A percentile compares a stretch with the other conserved stretches of the same genome.
phyloP scores from a whole-genome alignment of 768 basidiomycete genomes.

The Pulveroboletus sp. region DNA sequence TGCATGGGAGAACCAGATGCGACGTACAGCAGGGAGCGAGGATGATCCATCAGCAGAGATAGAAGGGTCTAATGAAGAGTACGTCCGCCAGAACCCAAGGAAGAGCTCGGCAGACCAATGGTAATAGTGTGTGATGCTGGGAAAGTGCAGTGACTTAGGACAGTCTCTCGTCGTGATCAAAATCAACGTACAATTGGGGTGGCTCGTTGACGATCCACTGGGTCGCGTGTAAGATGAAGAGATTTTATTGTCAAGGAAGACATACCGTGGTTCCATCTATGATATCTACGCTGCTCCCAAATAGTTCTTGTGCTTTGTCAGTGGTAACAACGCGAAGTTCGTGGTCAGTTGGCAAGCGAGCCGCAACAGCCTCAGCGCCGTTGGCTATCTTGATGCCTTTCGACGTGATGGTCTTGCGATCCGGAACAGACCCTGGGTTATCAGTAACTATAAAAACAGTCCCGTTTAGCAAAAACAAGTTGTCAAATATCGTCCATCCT shows the following conservation, averaged over 20 bases:
- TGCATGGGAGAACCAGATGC: constrained; percentile 71
- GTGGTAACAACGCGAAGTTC: constrained; percentile 76
- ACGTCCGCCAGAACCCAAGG: constrained; percentile 90
- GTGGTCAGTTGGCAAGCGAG: constrained; percentile 68
- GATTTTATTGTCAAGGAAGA: not conserved
- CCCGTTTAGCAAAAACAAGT: constrained; percentile 75
- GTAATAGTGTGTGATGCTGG: constrained; percentile 86
- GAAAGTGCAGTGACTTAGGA: not conserved
- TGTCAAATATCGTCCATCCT: constrained; percentile 93
- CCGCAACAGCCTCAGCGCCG: constrained; percentile 47
- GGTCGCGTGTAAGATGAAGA: constrained; percentile 1
- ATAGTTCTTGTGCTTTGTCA: constrained; percentile 58
- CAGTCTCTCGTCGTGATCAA: not conserved
- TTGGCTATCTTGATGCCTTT: constrained; percentile 58
- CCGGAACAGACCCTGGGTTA: constrained; percentile 60
- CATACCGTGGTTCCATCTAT: constrained; percentile 75
- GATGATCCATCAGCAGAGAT: constrained; percentile 67
- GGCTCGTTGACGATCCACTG: constrained; percentile 83
- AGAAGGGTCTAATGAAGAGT: constrained; percentile 70
- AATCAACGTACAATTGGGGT: constrained; percentile 67
- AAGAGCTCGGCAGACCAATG: constrained; percentile 91
- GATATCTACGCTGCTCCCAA: constrained; percentile 66
- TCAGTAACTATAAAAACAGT: constrained; percentile 80
- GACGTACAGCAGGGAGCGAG: constrained; percentile 64
- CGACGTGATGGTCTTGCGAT: constrained; percentile 64